Evolutionary conservation across 2,329 filamentous ascomycete genomes (phyloP).

Genomic region (Venturia aucupariae): DNA sequence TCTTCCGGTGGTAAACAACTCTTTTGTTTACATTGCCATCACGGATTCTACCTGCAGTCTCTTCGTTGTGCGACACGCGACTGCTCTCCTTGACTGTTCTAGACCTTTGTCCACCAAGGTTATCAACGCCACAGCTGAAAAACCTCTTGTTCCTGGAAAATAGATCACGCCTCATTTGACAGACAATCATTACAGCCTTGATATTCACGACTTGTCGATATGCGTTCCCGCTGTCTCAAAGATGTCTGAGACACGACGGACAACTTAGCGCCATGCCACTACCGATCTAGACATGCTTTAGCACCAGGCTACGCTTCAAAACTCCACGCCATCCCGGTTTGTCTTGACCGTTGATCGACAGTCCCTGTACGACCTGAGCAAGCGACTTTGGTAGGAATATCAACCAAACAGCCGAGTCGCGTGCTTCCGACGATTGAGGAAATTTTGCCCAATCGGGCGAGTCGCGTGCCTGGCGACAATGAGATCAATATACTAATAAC

Average conservation of each 20-base stretch:
- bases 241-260: not conserved
- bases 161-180: not conserved
- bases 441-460: not conserved
- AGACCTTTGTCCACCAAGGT: not conserved
- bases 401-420: not conserved
- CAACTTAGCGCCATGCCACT: not conserved
- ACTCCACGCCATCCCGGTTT: not conserved
- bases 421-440: not conserved
- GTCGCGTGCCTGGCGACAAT: not conserved
- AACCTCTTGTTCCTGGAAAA: not conserved
- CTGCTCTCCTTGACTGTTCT: not conserved
- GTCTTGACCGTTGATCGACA: not conserved
- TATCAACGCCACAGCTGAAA: not conserved
- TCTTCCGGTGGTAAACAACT: too few species aligned
- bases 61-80: not conserved
- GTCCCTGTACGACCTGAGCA: not conserved
- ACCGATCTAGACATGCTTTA: not conserved
- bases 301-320: not conserved
- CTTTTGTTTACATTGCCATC: too few species aligned
- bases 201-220: not conserved
- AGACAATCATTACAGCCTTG: not conserved
- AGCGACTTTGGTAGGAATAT: not conserved
- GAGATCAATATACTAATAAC: not conserved
- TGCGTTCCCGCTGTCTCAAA: not conserved
- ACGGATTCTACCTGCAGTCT: not conserved